A percentile compares a stretch with the other conserved stretches of the same genome.
phyloP scores from a whole-genome alignment of 2,329 filamentous ascomycete genomes.

The Phialophora expanda region DNA sequence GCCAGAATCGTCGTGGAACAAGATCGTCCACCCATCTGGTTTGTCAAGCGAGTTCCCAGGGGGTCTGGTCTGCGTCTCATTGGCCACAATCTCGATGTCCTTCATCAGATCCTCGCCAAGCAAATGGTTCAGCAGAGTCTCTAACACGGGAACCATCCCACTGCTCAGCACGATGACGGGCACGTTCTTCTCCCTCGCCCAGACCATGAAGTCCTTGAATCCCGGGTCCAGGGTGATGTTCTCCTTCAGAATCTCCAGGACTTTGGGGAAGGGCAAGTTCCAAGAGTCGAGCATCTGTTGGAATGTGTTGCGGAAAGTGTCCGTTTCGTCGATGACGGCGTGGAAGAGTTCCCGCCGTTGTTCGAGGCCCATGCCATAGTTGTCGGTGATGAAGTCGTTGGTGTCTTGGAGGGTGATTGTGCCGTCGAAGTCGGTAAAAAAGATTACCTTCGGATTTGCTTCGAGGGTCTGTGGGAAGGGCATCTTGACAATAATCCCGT shows the following conservation, averaged over 20 bases:
- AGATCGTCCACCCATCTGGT: conserved; percentile 83
- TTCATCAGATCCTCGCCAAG: conserved; percentile 74
- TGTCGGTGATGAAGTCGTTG: conserved; percentile 81
- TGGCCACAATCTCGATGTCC: conserved; percentile 88
- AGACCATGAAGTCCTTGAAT: conserved; percentile 87
- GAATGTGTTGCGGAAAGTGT: conserved; percentile 68
- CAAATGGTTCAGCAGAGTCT: conserved; percentile 77
- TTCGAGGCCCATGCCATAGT: conserved; percentile 78
- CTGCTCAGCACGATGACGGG: conserved; percentile 90
- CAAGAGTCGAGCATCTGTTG: conserved; percentile 90
- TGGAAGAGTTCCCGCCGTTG: conserved; percentile 74
- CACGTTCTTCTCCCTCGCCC: conserved; percentile 79
- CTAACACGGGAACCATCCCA: conserved; percentile 92
- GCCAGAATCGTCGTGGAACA: conserved; percentile 77
- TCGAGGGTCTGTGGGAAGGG: conserved; percentile 44
- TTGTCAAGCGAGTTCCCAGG: conserved; percentile 77
- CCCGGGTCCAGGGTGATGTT: conserved; percentile 88
- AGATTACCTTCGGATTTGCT: conserved; percentile 82
- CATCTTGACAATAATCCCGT: conserved; percentile 23
- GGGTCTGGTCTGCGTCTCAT: conserved; percentile 70
- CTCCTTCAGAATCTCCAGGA: conserved; percentile 75
- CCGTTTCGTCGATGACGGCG: conserved; percentile 73
- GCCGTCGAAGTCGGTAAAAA: conserved; percentile 99
- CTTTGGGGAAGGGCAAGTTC: conserved; percentile 77
- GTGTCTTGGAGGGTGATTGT: conserved; percentile 80